Base-by-base conservation (phyloP, 202 grass and related monocot genomes). In the Zoysia matrella region DNA sequence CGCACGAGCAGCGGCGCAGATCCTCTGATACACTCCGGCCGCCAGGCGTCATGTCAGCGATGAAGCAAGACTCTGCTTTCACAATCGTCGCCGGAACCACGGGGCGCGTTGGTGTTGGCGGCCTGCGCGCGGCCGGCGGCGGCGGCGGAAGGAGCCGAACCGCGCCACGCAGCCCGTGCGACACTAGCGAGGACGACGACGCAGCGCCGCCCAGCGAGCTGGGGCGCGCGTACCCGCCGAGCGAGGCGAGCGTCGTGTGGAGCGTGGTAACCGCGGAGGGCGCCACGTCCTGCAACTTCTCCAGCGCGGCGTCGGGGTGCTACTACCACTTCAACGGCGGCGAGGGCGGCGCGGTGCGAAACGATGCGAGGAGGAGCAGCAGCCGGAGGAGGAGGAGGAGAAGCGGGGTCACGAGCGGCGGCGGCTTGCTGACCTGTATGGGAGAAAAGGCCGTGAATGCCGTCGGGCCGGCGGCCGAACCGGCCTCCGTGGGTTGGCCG, bases 231-330 rank as follows among this genome's bases (percentile, higher is more conserved):
- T 85, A 81, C 77, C 82, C 82, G 7, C 87, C 66, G 52, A 89
- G 87, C 82, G 87, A 89, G 60, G 82, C 82, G 47, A 89, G 87
- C 78, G 78, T 89, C 0, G 77, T 67, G n/a, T 89, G 87, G 87
- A 89, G 82, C 82, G 78, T 85, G 73, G 82, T 73, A 60, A 89
- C 87, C 67, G 87, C 82, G 18, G 87, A 89, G 6, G 87, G 87
- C 41, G 60, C 73, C 3, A 83, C 82, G 47, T 89, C 87, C 14
- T 83, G 87, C 52, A 82, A 82, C 82, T 85, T 85, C 87, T 89
- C 87, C 60, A 85, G 78, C 67, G 87, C 82, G 40, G 87, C 87
- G n/a, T 89, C 87, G 6, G 87, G 78, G 0, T 82, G 60, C 82
- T 62, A 84, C 86, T 18, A 79, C 63, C 12, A 73, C 69, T 52